A percentile compares a stretch with the other conserved stretches of the same genome.
phyloP scores from a whole-genome alignment of 352 stramenopile genomes.

The Phytophthora chlamydospora region DNA sequence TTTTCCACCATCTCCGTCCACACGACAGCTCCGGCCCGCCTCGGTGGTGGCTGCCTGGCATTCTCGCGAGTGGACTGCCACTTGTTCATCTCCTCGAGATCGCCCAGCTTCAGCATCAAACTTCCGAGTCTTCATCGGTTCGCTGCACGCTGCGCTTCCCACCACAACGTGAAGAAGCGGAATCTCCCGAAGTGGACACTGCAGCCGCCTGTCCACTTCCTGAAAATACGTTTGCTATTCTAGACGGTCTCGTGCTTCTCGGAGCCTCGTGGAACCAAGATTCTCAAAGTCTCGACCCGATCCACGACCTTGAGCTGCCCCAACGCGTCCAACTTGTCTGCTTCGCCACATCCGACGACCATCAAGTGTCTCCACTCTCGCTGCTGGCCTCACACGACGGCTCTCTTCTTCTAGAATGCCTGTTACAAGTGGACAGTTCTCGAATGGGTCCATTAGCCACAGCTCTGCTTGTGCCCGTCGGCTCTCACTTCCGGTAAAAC shows the following conservation, averaged over 20 bases:
- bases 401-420: constrained; percentile 25
- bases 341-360: neutral
- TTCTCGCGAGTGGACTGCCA: constrained; percentile 12
- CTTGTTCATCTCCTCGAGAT: constrained; percentile 17
- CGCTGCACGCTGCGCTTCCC: constrained; percentile 18
- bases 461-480: constrained; percentile 17
- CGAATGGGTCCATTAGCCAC: constrained; percentile 11
- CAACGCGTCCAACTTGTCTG: constrained; percentile 31
- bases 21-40: neutral
- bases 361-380: constrained; percentile 9
- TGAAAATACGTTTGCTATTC: constrained; percentile 23
- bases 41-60: constrained; percentile 26
- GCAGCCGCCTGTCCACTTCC: neutral
- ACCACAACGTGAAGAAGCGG: neutral
- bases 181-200: neutral
- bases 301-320: neutral
- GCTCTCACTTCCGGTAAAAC: constrained; percentile 16
- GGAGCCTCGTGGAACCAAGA: constrained; percentile 37
- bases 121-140: neutral
- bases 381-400: constrained; percentile 14
- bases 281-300: constrained; percentile 10
- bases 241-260: constrained; percentile 44
- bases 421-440: constrained; percentile 5
- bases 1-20: neutral
- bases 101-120: neutral